Evolutionary conservation across 2,329 filamentous ascomycete species (phyloP).

Genomic region (Cucurbitaria berberidis): DNA sequence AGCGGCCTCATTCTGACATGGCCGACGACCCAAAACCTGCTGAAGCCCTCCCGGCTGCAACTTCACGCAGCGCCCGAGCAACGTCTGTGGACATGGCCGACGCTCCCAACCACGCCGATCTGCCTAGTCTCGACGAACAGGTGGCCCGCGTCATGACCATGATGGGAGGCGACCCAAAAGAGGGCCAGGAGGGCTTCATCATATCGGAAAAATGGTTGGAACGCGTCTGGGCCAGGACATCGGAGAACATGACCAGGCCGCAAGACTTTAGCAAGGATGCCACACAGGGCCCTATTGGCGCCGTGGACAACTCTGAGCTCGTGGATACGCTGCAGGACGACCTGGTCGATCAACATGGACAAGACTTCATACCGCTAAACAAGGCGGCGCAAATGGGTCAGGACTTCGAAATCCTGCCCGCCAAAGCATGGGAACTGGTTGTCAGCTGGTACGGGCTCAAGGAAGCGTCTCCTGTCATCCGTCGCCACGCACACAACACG

Average conservation of each 20-base stretch:
- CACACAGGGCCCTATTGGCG: slow-evolving; percentile 70
- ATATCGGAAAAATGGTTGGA: slow-evolving; percentile 82
- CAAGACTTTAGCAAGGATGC: slow-evolving; percentile 65
- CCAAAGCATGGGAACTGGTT: slow-evolving; percentile 81
- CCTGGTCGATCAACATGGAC: slow-evolving; percentile 50
- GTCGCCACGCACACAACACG: slow-evolving; percentile 79
- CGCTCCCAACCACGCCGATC: slow-evolving; percentile 28
- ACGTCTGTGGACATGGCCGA: slow-evolving; percentile 55
- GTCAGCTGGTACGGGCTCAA: slow-evolving; percentile 81
- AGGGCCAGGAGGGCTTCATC: slow-evolving; percentile 77
- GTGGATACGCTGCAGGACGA: slow-evolving; percentile 30
- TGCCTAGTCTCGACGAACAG: slow-evolving; percentile 65
- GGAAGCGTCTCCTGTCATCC: slow-evolving; percentile 72
- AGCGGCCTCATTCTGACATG: slow-evolving; percentile 62
- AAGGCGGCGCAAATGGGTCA: slow-evolving; percentile 68
- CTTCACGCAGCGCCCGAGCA: slow-evolving; percentile 39
- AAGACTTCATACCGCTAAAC: slow-evolving; percentile 73
- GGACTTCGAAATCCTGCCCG: slow-evolving; percentile 77
- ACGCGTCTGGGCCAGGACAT: slow-evolving; percentile 44
- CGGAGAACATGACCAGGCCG: slow-evolving; percentile 45
- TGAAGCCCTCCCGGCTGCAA: slow-evolving; percentile 30
- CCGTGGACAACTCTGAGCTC: slow-evolving; percentile 86
- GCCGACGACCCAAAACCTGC: slow-evolving; percentile 48
- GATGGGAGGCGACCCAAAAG: slow-evolving; percentile 62
- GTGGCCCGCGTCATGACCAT: slow-evolving; percentile 73